Evolutionary conservation across 73 alveolate genomes (phyloP).

Genomic region (Uronychia binucleata): DNA sequence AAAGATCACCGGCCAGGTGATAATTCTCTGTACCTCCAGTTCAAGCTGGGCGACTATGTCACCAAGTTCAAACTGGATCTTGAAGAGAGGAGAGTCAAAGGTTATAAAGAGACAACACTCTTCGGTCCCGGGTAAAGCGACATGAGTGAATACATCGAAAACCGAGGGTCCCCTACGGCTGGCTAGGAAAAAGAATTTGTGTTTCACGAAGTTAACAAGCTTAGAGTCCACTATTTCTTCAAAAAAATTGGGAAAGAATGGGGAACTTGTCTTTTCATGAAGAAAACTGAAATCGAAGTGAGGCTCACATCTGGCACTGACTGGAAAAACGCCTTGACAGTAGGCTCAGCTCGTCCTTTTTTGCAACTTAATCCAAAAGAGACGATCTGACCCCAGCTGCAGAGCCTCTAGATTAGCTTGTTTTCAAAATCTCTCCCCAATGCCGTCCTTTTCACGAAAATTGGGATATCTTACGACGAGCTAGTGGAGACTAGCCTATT

Average conservation of each 20-base stretch:
- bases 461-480: constrained; percentile 30
- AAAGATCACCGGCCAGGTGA: too few relatives aligned
- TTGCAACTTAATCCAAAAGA: not conserved
- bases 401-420: not conserved
- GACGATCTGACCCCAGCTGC: not conserved
- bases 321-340: constrained; percentile 51
- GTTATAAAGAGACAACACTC: not conserved
- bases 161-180: not conserved
- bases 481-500: constrained; percentile 59
- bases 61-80: not conserved
- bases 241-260: constrained; percentile 24
- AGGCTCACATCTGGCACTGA: constrained; percentile 74
- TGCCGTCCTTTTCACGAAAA: constrained; percentile 6
- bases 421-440: not conserved
- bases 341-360: constrained; percentile 33
- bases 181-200: not conserved
- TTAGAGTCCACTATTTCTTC: constrained; percentile 74
- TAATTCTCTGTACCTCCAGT: not conserved
- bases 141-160: not conserved
- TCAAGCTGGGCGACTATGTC: not conserved
- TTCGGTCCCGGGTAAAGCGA: not conserved
- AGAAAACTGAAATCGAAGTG: constrained; percentile 67
- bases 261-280: constrained; percentile 38
- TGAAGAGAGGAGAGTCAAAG: not conserved
- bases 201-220: constrained; percentile 6